Conservation (phyloP, 176 grass and related monocot genomes). For the Raddia distichophylla region DNA sequence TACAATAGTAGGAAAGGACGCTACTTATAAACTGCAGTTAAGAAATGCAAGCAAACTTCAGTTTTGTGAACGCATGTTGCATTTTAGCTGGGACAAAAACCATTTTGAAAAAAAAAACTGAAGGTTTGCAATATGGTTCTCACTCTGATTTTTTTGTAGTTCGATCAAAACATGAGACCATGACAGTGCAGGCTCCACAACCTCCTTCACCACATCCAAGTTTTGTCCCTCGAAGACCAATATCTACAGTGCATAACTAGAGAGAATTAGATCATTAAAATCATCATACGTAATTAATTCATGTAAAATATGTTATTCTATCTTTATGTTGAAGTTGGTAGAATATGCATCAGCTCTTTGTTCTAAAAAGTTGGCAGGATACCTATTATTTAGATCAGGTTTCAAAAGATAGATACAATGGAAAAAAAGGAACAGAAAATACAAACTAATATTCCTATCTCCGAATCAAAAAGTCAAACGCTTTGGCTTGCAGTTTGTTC, state of each 20-base stretch:
- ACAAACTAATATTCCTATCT: no score
- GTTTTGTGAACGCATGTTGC: neutral
- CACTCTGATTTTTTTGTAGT: constrained; percentile 70
- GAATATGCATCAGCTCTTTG: neutral
- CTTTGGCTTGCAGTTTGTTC: no score
- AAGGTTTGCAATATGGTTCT: constrained; percentile 46
- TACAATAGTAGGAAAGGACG: neutral
- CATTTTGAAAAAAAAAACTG: neutral
- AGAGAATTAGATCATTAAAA: constrained; percentile 34
- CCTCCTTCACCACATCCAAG: constrained; percentile 98
- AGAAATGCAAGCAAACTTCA: constrained; percentile 26
- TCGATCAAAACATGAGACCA: constrained; percentile 75
- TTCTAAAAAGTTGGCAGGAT: neutral
- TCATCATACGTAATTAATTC: constrained; percentile 14
- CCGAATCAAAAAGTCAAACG: no score
- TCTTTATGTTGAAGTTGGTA: neutral
- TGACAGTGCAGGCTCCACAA: constrained; percentile 98
- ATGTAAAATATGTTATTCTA: constrained; percentile 17
- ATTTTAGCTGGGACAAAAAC: neutral
- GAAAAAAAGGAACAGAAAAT: neutral
- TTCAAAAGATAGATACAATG: neutral
- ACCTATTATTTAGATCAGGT: neutral
- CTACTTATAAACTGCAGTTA: neutral
- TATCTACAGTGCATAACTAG: constrained; percentile 51
- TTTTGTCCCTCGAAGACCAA: constrained; percentile 85